phyloP scores from a whole-genome alignment of 768 basidiomycete genomes.

The Hypsizygus marmoreus region DNA sequence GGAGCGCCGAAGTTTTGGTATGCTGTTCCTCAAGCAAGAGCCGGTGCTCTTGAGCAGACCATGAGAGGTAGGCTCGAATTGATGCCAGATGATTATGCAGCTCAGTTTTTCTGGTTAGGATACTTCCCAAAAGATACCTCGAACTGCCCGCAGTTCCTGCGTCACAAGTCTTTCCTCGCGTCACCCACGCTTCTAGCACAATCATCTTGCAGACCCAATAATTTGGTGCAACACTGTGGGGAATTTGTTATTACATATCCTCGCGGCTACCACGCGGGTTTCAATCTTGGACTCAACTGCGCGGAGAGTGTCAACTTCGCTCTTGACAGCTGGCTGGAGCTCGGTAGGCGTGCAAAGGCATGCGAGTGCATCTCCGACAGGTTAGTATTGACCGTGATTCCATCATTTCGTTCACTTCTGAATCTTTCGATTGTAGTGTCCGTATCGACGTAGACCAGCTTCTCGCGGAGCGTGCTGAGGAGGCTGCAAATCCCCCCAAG shows the following conservation, averaged over 20 bases:
- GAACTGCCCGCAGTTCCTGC: slow-evolving; percentile 88
- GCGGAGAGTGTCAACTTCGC: slow-evolving; percentile 98
- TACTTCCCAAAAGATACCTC: slow-evolving; percentile 89
- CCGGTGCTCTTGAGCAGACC: slow-evolving; percentile 79
- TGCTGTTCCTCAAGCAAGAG: slow-evolving; percentile 86
- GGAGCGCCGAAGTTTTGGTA: slow-evolving; percentile 99
- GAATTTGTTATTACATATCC: slow-evolving; percentile 97
- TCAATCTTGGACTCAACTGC: slow-evolving; percentile 95
- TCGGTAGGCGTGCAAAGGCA: slow-evolving; percentile 78
- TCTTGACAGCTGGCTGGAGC: slow-evolving; percentile 88
- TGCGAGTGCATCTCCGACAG: slow-evolving; percentile 78
- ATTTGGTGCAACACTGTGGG: slow-evolving; percentile 88
- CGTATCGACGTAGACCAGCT: slow-evolving; percentile 92
- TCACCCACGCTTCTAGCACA: slow-evolving; percentile 84
- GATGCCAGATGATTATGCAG: slow-evolving; percentile 5
- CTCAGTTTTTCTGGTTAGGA: slow-evolving; percentile 41
- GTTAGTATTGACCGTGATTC: slow-evolving; percentile 38
- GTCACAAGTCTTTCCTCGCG: slow-evolving; percentile 94
- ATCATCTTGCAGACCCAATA: slow-evolving; percentile 79
- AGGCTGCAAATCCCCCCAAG: slow-evolving; percentile 27
- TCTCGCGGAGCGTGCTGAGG: slow-evolving; percentile 63
- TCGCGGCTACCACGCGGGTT: slow-evolving; percentile 93
- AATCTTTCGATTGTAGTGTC: slow-evolving; percentile 54
- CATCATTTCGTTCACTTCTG: slow-evolving; percentile 1
- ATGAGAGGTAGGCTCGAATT: slow-evolving; percentile 69